phyloP scores from a whole-genome alignment of 2,329 filamentous ascomycete genomes.

The Colletotrichum neosansevieriae region DNA sequence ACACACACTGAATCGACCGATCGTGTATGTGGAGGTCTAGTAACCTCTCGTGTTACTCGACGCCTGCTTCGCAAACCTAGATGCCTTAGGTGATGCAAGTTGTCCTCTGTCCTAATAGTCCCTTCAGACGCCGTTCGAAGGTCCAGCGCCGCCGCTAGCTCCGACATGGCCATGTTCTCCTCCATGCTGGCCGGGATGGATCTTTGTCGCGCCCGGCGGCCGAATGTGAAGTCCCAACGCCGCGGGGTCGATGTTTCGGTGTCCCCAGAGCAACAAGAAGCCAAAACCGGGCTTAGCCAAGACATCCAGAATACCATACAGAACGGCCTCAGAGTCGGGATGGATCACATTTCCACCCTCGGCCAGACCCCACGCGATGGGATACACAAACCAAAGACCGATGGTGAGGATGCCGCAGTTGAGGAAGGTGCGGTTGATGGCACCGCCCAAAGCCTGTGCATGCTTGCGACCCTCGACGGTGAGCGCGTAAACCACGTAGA shows the following conservation, averaged over 20 bases:
- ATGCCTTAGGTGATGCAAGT: neutral
- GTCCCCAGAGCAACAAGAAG: conserved; percentile 70
- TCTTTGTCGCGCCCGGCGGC: conserved; percentile 37
- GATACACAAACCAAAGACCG: conserved; percentile 74
- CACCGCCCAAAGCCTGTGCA: conserved; percentile 64
- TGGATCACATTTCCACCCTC: conserved; percentile 76
- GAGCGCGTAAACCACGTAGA: conserved; percentile 72
- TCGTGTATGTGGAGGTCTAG: neutral
- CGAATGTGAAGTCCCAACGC: conserved; percentile 64
- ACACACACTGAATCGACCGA: too few species aligned
- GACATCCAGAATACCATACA: conserved; percentile 76
- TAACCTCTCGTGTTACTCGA: conserved; percentile 1
- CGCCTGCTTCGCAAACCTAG: neutral
- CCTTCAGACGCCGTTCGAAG: conserved; percentile 8
- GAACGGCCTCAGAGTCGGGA: conserved; percentile 74
- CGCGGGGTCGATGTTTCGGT: conserved; percentile 70
- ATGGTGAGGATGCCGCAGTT: conserved; percentile 69
- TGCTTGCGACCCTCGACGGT: conserved; percentile 67
- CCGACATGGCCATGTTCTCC: conserved; percentile 31
- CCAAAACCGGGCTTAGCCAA: conserved; percentile 75
- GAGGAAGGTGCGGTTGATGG: conserved; percentile 66
- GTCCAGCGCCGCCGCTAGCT: neutral
- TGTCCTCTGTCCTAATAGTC: neutral
- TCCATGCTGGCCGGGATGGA: conserved; percentile 22
- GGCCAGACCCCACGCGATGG: conserved; percentile 71